Percentiles rank a stretch among this genome's conserved stretches.
Conservation (phyloP, 2,329 filamentous ascomycete genomes). For the Scolecobasidium constrictum region DNA sequence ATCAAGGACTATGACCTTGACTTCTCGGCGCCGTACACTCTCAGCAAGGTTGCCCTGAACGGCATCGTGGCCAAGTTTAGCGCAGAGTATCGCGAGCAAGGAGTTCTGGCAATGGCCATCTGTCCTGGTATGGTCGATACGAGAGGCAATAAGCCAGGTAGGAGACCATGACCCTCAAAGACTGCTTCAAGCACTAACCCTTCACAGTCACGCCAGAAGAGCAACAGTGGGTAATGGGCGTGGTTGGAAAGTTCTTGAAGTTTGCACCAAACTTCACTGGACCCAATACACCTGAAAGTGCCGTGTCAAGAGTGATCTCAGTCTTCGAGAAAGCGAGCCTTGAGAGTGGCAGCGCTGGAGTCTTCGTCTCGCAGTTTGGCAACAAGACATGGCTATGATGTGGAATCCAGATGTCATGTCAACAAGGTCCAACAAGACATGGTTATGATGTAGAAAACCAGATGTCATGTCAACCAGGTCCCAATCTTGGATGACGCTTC, state of each 20-base stretch:
- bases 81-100: constrained; percentile 35
- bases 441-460: no score
- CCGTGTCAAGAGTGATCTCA: constrained; percentile 19
- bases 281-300: constrained; percentile 16
- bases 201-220: constrained; percentile 14
- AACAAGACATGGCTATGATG: constrained; percentile 45
- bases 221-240: constrained; percentile 15
- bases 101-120: constrained; percentile 41
- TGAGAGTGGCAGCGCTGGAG: constrained; percentile 36
- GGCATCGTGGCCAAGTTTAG: constrained; percentile 37
- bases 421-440: no score
- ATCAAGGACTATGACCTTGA: constrained; percentile 27
- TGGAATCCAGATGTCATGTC: no score
- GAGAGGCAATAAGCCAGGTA: constrained; percentile 18
- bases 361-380: constrained; percentile 44
- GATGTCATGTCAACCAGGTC: no score
- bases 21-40: constrained; percentile 30
- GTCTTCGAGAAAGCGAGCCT: constrained; percentile 30
- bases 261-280: constrained; percentile 21
- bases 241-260: constrained; percentile 23
- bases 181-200: neutral
- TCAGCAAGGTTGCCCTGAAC: constrained; percentile 44
- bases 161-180: constrained; percentile 11
- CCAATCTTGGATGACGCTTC: no score
- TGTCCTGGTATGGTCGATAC: constrained; percentile 42